These are phyloP conservation scores for Ustulina deusta DNA, from an alignment of 2,329 filamentous ascomycete species.

Conservation along the genomic window DNA sequence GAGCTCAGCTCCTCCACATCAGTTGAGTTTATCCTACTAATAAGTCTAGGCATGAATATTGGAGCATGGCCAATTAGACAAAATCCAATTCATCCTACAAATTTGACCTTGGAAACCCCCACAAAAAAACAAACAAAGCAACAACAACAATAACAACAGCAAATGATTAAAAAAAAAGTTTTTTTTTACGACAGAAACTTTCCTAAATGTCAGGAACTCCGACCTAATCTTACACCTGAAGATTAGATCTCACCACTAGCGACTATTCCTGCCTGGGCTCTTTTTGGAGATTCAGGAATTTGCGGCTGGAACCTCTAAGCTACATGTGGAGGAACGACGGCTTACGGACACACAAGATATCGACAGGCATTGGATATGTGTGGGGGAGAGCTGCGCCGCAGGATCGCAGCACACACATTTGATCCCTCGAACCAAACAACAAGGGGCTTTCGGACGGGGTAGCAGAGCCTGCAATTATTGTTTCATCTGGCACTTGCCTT, in stretches of 20 bases:
- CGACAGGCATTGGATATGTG: constrained; percentile 12
- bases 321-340: constrained; percentile 13
- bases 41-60: background rate
- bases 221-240: constrained; percentile 2
- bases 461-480: background rate
- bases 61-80: background rate
- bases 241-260: constrained; percentile 2
- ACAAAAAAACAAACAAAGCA: background rate
- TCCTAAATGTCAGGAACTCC: constrained; percentile 10
- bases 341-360: constrained; percentile 1
- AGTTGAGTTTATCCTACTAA: constrained; percentile 10
- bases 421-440: background rate
- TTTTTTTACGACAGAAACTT: background rate
- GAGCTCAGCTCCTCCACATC: constrained; percentile 13
- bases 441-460: constrained; percentile 7
- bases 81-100: background rate
- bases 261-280: constrained; percentile 19
- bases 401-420: constrained; percentile 7
- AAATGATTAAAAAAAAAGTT: constrained; percentile 7
- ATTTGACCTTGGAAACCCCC: background rate
- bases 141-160: background rate
- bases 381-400: constrained; percentile 25
- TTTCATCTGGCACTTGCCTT: background rate
- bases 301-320: constrained; percentile 20
- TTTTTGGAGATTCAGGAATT: constrained; percentile 23